A percentile compares a stretch with the other conserved stretches of the same genome.
These are phyloP conservation scores for Diacronema lutheri DNA, from an alignment of 78 protist species.

Conservation along the genomic window DNA sequence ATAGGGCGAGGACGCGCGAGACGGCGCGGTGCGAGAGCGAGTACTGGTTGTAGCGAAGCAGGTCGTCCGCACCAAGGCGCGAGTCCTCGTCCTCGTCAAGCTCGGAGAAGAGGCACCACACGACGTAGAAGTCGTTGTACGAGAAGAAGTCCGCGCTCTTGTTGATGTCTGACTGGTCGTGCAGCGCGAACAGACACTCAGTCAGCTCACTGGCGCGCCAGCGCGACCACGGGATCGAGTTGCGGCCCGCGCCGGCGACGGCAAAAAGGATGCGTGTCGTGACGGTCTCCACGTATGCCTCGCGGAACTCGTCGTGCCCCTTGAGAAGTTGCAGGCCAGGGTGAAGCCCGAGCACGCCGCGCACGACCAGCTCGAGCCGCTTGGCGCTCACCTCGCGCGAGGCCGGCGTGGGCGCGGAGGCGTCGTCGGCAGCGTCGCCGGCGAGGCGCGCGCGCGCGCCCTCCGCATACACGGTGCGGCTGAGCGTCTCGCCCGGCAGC, in stretches of 20 bases:
- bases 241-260: neutral
- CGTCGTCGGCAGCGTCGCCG: too few species aligned
- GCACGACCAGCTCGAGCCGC: neutral
- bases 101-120: constrained; percentile 37
- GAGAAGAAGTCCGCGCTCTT: neutral
- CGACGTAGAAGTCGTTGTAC: constrained; percentile 30
- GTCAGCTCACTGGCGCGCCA: neutral
- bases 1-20: too few species aligned
- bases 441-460: too few species aligned
- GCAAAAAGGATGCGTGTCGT: neutral
- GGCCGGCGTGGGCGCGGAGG: too few species aligned
- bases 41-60: neutral
- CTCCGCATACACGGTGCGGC: too few species aligned
- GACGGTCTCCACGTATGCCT: neutral
- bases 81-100: constrained; percentile 20
- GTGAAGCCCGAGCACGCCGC: neutral
- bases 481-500: too few species aligned
- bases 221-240: neutral
- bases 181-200: neutral
- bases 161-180: constrained; percentile 10
- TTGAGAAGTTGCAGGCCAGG: neutral
- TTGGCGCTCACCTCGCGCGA: too few species aligned
- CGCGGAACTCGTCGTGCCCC: neutral
- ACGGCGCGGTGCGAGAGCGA: too few species aligned
- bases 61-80: neutral